Base-by-base conservation (phyloP, 306 rosid species). In the Begonia masoniana region DNA sequence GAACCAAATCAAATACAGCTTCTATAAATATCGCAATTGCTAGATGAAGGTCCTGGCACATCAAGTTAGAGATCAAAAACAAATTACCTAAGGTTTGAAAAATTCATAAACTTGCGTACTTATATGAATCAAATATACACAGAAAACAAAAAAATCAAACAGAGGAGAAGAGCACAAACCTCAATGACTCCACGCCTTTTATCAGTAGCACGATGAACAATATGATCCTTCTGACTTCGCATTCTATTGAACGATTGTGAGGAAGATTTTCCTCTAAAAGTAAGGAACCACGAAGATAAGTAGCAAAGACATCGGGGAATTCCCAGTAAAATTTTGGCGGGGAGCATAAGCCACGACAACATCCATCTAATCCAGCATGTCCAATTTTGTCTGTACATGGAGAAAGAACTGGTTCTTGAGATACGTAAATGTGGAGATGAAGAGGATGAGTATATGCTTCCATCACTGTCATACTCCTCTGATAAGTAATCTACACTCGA, bases 171-270 rank as follows among this genome's bases (percentile, higher is more conserved):
- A 17, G 62, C 51, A 49, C 17, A 64, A 55, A 89, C 97, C 97
- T 89, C 97, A 66, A 89, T 72, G 55, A 89, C 72, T 68, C 97
- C 97, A 15, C 95, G 89, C 42, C 97, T 89, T 74, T 84, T 72
- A 64, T 89, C 97, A 51, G 87, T 85, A 56, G 97, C 41, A 51
- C 81, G 75, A 64, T 82, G 81, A 63, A 85, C 69, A 56, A 85
- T 52, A n/a, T 89, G 81, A 46, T 89, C 94, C 78, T 72, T 89
- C 42, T 82, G 70, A 57, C 61, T 74, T 64, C 66, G 87, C 63
- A 69, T 58, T 43, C 70, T 85, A 68, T 46, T 78, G 57, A 69
- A 16, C 55, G 83, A 51, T 43, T 23, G 67, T 43, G 73, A 67
- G 42, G 15, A 70, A 4, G 66, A 13, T 16, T 31, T 31, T 31